Evolutionary conservation across 1,284 basidiomycete species (phyloP).

Genomic region (Heimioporus retisporus): DNA sequence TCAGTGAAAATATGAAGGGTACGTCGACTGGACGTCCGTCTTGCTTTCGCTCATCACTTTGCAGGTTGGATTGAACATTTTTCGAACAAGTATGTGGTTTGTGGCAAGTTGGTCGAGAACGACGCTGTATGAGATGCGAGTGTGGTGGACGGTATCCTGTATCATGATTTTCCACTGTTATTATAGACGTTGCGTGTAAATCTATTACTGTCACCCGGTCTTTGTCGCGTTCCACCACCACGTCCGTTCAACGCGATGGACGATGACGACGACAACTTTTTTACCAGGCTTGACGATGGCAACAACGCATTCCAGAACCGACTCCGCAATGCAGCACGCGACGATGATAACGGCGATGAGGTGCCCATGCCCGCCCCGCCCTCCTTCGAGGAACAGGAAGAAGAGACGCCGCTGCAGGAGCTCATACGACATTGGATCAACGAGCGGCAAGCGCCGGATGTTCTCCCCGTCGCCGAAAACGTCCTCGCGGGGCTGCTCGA

Average conservation of each 20-base stretch:
- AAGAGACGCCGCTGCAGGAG: slow-evolving; percentile 63
- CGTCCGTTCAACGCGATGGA: slow-evolving; percentile 28
- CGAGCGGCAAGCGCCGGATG: slow-evolving; percentile 86
- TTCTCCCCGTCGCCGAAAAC: slow-evolving; percentile 81
- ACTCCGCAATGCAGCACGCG: slow-evolving; percentile 38
- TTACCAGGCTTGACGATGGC: slow-evolving; percentile 32
- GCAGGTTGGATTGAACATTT: slow-evolving; percentile 93
- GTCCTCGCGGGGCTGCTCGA: slow-evolving; percentile 81
- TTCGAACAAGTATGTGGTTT: slow-evolving; percentile 87
- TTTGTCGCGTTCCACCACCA: not conserved
- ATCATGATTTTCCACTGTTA: slow-evolving; percentile 19
- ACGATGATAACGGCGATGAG: slow-evolving; percentile 31
- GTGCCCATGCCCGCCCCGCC: slow-evolving; percentile 25
- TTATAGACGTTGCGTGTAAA: slow-evolving; percentile 4
- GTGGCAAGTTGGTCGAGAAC: slow-evolving; percentile 87
- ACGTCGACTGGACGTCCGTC: slow-evolving; percentile 12
- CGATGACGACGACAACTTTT: slow-evolving; percentile 42
- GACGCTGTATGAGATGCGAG: slow-evolving; percentile 48
- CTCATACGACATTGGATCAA: slow-evolving; percentile 88
- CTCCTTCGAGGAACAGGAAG: slow-evolving; percentile 32
- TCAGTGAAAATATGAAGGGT: slow-evolving; percentile 92
- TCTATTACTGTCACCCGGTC: not conserved
- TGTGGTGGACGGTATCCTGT: slow-evolving; percentile 17
- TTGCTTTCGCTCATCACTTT: slow-evolving; percentile 7
- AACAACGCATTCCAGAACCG: slow-evolving; percentile 36